Evolutionary conservation across 305 asterid genomes (phyloP), one percentile per base, ranked within the genome.

Genomic region (Fraxinus nigra): DNA sequence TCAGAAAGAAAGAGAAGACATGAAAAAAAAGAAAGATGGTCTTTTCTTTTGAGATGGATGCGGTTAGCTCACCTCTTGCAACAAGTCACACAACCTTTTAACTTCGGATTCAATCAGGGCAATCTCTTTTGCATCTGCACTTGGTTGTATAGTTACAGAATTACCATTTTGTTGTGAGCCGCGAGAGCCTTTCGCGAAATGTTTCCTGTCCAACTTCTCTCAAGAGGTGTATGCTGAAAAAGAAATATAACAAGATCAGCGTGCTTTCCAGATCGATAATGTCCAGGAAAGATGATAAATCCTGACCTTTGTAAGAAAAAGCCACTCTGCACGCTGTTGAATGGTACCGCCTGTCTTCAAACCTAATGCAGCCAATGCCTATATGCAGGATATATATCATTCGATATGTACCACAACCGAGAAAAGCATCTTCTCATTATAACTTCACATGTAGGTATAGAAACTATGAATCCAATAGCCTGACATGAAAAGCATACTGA

Each of bases 261-360:
- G 69, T 43, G 80, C 24, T 70, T 14, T 10, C 22, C 18, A 54
- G 0, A 54, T n/a, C 22, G 65, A 54, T 54, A 0, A 54, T 54
- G 26, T n/a, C 65, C 24, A 54, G 24, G 65, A n/a, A n/a, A 54
- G 46, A 63, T 80, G 22, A 65, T 46, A 2, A 69, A 51, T 26
- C 26, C 91, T 77, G 79, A 96, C 99, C 97, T 95, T 97, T 48
- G 93, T 93, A 82, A 92, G 95, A 86, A 93, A 93, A 84, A 91
- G 93, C 89, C 99, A 92, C 90, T 97, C 97, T 26, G 99, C 98
- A 84, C 98, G 98, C 90, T 94, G 98, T 85, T 86, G 89, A 81
- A 92, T 76, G 14, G 98, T 97, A 46, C 98, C 99, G 77, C 99
- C 98, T 1, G 95, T 85, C 90, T 97, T 97, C 92, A 97, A 87